These are phyloP conservation scores for Aspergillaceae sp. DNA, from an alignment of 2,329 filamentous ascomycete species.

Conservation along the genomic window DNA sequence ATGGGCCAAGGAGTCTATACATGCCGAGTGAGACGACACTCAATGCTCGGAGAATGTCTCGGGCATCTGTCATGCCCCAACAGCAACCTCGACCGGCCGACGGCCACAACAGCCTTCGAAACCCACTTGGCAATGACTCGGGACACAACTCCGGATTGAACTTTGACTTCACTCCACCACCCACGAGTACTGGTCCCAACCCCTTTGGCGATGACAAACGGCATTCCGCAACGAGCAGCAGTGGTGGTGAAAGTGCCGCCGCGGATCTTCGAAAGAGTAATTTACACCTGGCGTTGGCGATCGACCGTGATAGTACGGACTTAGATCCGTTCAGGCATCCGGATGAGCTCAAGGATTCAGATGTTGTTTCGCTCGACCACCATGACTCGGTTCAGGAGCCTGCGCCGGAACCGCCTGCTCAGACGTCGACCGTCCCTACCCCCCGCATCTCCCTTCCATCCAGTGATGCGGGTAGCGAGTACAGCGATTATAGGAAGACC, in stretches of 20 bases:
- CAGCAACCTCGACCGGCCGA: constrained; percentile 14
- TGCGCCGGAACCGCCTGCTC: constrained; percentile 6
- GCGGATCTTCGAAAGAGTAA: constrained; percentile 1
- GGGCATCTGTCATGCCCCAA: constrained; percentile 35
- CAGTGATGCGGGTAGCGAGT: constrained; percentile 46
- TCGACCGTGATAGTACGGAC: constrained; percentile 1
- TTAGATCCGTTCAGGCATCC: constrained; percentile 4
- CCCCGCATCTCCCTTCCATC: constrained; percentile 33
- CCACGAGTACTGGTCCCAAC: constrained; percentile 12
- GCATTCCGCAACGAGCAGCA: constrained; percentile 1
- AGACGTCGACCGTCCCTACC: constrained; percentile 13
- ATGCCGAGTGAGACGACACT: too few species aligned
- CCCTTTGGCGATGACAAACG: constrained; percentile 6
- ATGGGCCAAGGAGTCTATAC: constrained; percentile 14
- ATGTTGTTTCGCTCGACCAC: constrained; percentile 9
- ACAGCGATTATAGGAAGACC: constrained; percentile 47
- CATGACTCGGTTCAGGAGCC: constrained; percentile 2
- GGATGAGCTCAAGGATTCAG: not conserved
- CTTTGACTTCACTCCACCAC: constrained; percentile 12
- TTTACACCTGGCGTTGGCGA: not conserved
- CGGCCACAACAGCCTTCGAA: constrained; percentile 5
- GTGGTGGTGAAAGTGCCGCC: constrained; percentile 6
- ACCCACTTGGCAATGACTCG: constrained; percentile 7
- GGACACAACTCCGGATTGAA: constrained; percentile 12
- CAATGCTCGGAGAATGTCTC: constrained; percentile 52